These are phyloP conservation scores for Mycosphaerella arachidis DNA, from an alignment of 2,329 filamentous ascomycete genomes.

Conservation along the genomic window DNA sequence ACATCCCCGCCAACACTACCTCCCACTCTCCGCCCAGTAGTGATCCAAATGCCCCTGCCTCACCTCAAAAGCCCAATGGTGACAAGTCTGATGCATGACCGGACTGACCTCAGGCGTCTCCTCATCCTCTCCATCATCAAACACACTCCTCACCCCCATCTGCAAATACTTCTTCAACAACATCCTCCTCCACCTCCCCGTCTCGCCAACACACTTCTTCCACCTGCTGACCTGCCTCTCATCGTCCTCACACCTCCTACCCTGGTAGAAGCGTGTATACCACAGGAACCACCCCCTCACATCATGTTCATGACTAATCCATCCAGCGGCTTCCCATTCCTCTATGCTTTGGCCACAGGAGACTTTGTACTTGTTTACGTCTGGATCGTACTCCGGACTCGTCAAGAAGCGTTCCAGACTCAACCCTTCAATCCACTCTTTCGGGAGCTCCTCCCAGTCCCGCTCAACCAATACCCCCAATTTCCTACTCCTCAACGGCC, in stretches of 20 bases:
- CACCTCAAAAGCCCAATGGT: neutral
- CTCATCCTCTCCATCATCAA: constrained; percentile 41
- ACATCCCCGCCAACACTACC: constrained; percentile 2
- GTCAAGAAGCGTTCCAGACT: constrained; percentile 40
- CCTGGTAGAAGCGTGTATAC: constrained; percentile 52
- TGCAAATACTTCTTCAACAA: constrained; percentile 50
- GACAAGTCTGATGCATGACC: constrained; percentile 50
- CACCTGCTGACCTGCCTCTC: constrained; percentile 50
- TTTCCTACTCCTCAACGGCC: constrained; percentile 43
- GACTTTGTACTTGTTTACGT: constrained; percentile 52
- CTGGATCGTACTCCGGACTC: constrained; percentile 41
- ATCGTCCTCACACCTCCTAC: constrained; percentile 49
- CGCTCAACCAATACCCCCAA: constrained; percentile 41
- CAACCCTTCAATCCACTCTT: constrained; percentile 42
- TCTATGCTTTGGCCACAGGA: constrained; percentile 52
- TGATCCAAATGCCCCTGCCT: constrained; percentile 48
- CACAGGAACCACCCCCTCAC: constrained; percentile 56
- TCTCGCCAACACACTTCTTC: constrained; percentile 51
- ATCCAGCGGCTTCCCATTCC: constrained; percentile 53
- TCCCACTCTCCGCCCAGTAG: constrained; percentile 38
- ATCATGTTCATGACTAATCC: constrained; percentile 52
- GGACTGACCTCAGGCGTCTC: constrained; percentile 47
- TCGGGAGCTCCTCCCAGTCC: constrained; percentile 45
- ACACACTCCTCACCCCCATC: constrained; percentile 47
- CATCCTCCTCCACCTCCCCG: constrained; percentile 48